Conservation (phyloP, 2,329 filamentous ascomycete species). For the Dactylellina leptospora region DNA sequence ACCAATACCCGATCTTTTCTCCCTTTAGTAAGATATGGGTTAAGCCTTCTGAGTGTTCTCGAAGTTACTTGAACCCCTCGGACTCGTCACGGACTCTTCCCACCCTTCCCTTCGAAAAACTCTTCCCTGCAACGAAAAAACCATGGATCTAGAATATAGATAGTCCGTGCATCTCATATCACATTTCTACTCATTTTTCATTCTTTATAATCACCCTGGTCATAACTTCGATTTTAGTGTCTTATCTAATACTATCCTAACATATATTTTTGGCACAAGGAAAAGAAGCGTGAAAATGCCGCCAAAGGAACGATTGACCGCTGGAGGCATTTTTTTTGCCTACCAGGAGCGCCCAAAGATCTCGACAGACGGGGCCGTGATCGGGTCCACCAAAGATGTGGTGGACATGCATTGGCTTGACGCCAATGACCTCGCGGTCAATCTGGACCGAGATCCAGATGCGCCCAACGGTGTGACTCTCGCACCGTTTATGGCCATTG, state of each 20-base stretch:
- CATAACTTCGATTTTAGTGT: too few relatives aligned
- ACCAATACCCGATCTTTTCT: too few relatives aligned
- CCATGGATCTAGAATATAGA: too few relatives aligned
- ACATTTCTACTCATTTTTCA: too few relatives aligned
- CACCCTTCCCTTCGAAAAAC: not conserved
- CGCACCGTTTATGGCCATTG: constrained; percentile 43
- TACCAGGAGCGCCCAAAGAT: constrained; percentile 39
- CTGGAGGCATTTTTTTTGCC: constrained; percentile 37
- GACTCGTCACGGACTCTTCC: not conserved
- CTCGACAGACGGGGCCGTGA: constrained; percentile 18
- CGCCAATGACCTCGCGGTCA: constrained; percentile 33
- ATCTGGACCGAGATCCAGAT: constrained; percentile 10
- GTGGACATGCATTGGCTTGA: constrained; percentile 48
- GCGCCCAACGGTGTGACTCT: constrained; percentile 10
- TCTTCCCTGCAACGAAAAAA: too few relatives aligned
- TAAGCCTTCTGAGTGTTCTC: not conserved
- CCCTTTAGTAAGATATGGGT: not conserved
- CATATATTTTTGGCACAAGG: too few relatives aligned
- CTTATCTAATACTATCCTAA: too few relatives aligned
- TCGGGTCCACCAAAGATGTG: constrained; percentile 41
- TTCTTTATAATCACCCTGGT: too few relatives aligned
- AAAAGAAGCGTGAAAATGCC: constrained; percentile 24
- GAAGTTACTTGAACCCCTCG: constrained; percentile 8
- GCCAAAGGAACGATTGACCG: constrained; percentile 30
- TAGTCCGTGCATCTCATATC: too few relatives aligned